Percentiles rank a stretch among this genome's conserved stretches.
Conservation (phyloP, 164 flowering plant species). For the Vitis rotundifolia region DNA sequence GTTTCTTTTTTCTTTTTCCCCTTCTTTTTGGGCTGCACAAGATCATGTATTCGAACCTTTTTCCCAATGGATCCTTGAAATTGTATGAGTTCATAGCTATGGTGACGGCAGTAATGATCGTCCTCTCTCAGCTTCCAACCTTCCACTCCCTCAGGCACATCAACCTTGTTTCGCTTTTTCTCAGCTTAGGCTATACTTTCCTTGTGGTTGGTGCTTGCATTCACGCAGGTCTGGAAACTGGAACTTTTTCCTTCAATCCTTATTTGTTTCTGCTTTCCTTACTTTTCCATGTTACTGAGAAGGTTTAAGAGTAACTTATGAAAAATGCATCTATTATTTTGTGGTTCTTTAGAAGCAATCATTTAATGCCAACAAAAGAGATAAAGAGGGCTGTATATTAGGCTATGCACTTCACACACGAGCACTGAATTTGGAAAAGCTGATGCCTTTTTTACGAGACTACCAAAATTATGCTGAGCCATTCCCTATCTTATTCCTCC, state of each 20-base stretch:
- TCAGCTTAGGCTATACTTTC: constrained; percentile 82
- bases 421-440: not conserved
- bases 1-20: not conserved
- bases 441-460: not conserved
- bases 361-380: not conserved
- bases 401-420: not conserved
- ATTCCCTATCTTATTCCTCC: too few species aligned
- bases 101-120: constrained; percentile 83
- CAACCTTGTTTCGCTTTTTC: constrained; percentile 79
- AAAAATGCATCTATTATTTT: too few species aligned
- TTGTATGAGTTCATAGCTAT: constrained; percentile 85
- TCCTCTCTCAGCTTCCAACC: constrained; percentile 85
- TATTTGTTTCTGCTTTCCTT: not conserved
- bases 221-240: constrained; percentile 57
- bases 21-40: constrained; percentile 18
- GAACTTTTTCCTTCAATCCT: not conserved
- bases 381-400: not conserved
- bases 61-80: constrained; percentile 74
- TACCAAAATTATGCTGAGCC: too few species aligned
- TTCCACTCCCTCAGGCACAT: constrained; percentile 94
- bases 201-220: constrained; percentile 89
- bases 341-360: not conserved
- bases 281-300: not conserved
- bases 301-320: too few species aligned
- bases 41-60: constrained; percentile 74